These are phyloP conservation scores for Sporothrix mexicana DNA, from an alignment of 2,329 filamentous ascomycete genomes.

Conservation along the genomic window DNA sequence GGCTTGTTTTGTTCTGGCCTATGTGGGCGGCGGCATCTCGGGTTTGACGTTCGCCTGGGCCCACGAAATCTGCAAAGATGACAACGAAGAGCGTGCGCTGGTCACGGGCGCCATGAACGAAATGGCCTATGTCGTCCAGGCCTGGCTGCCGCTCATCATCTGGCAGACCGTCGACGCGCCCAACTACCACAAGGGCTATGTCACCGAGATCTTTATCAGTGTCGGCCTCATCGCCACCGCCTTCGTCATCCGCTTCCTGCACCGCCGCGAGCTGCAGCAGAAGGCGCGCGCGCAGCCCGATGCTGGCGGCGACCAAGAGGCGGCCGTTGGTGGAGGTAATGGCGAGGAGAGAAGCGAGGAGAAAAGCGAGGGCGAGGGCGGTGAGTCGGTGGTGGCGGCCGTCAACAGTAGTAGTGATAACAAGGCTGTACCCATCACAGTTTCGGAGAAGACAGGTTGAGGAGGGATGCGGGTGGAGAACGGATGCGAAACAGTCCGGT, in stretches of 20 bases:
- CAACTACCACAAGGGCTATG: constrained; percentile 64
- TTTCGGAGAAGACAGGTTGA: constrained; percentile 10
- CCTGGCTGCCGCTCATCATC: constrained; percentile 70
- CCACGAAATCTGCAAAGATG: constrained; percentile 56
- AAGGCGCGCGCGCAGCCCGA: neutral
- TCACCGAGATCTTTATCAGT: constrained; percentile 59
- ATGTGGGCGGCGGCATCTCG: constrained; percentile 56
- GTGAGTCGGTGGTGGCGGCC: neutral
- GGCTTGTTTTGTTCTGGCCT: constrained; percentile 64
- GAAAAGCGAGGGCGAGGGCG: neutral
- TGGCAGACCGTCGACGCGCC: constrained; percentile 70
- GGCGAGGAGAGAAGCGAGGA: neutral
- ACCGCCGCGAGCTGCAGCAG: constrained; percentile 49
- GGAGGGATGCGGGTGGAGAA: neutral
- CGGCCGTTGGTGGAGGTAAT: neutral
- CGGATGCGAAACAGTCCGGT: neutral
- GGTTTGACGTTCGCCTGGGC: constrained; percentile 57
- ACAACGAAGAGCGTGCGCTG: constrained; percentile 69
- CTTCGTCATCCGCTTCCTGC: constrained; percentile 54
- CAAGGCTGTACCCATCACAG: neutral
- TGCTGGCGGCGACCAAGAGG: constrained; percentile 20
- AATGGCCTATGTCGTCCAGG: constrained; percentile 71
- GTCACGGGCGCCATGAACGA: constrained; percentile 71
- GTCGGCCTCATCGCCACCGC: constrained; percentile 57
- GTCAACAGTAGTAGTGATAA: neutral